Evolutionary conservation across 192 early-diverging fungal species (phyloP), one percentile per base, ranked within the genome.

Genomic region (Podila minutissima): DNA sequence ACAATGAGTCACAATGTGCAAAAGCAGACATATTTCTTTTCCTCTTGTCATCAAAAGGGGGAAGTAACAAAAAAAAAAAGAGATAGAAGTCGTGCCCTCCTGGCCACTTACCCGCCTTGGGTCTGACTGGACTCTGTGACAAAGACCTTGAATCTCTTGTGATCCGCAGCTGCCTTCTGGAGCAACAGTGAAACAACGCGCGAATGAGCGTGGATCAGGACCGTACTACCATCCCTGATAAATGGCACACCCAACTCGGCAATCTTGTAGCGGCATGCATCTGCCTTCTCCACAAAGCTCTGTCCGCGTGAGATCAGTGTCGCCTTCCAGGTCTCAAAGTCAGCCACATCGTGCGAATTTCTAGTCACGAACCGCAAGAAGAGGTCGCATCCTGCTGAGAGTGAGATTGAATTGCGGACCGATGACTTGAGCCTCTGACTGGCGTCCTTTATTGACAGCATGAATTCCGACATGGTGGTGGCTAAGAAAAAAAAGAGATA

Each of bases 201-300:
- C 26, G 98, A 99, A 76, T 97, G 97, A 29, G 95, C 95, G 77
- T 99, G 98, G 22, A 99, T 88, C 31, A 99, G 85, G 70, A 99
- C 94, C 2, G 91, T 88, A 81, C 92, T 69, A 26, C 71, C 91
- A 68, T 96, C 94, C 64, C 92, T 91, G 60, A 96, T 91, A 75
- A 96, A 95, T 69, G 90, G 91, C 22, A 88, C 83, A 28, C 95
- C 94, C 57, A 92, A 79, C 60, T 88, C 90, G n/a, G 95, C 94
- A 63, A 95, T 91, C 67, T 87, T 89, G 41, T 93, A 88, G n/a
- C 94, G 89, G 67, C 88, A 92, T 58, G 83, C 83, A 29, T 87
- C 88, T 0, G 92, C 93, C 20, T 92, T 92, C 67, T 92, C 88
- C 48, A 96, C 86, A 86, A 96, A 93, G 38, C 91, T 83, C 26